Percentiles rank a stretch among this genome's conserved stretches.
Evolutionary conservation across 257 asterid species (phyloP).

Genomic region (Solanum rostratum): DNA sequence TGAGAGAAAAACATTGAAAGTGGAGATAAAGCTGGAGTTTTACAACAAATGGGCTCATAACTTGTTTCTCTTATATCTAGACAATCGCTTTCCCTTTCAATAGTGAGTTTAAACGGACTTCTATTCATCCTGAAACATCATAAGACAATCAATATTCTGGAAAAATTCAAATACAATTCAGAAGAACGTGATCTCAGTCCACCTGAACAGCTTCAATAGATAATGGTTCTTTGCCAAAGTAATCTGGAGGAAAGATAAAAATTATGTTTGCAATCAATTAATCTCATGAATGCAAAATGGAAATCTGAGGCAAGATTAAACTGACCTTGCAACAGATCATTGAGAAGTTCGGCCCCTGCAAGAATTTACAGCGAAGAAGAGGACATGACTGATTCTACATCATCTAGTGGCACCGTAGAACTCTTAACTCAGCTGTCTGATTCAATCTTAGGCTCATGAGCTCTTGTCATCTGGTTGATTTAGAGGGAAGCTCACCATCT

Average conservation of each 20-base stretch:
- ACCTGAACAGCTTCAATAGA: neutral
- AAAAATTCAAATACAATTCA: neutral
- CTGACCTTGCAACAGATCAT: slow-evolving; percentile 28
- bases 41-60: neutral
- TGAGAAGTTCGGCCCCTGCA: slow-evolving; percentile 8
- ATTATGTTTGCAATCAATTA: neutral
- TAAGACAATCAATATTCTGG: neutral
- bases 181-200: neutral
- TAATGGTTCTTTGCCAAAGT: neutral
- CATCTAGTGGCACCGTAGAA: neutral
- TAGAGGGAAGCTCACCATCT: slow-evolving; percentile 10
- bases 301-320: neutral
- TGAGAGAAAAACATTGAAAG: neutral
- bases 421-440: neutral
- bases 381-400: slow-evolving; percentile 1
- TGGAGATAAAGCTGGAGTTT: neutral
- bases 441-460: neutral
- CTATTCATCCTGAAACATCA: neutral
- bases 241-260: neutral
- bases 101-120: neutral
- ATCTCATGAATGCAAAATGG: neutral
- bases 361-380: slow-evolving; percentile 4
- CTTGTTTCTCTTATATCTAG: neutral
- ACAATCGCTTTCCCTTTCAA: neutral
- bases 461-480: slow-evolving; percentile 27